phyloP scores from a whole-genome alignment of 345 rosid species.

The Eutrema yunnanense region DNA sequence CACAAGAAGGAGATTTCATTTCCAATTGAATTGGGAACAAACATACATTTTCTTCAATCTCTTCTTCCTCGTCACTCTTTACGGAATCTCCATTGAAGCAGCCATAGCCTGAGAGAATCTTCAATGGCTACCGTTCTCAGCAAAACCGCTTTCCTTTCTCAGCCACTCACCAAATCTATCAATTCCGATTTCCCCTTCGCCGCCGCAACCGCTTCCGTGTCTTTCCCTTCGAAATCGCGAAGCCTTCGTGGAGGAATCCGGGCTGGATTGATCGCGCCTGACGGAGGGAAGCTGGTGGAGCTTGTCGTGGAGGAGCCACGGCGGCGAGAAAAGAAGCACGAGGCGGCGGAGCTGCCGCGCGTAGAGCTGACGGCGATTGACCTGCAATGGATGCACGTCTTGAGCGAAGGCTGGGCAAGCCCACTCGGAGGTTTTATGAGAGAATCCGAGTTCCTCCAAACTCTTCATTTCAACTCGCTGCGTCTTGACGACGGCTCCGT shows the following conservation, averaged over 20 bases:
- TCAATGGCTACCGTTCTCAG: conserved; percentile 40
- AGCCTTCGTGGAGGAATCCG: conserved; percentile 25
- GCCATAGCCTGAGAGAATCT: conserved; percentile 4
- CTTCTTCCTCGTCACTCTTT: neutral
- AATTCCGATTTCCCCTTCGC: conserved; percentile 37
- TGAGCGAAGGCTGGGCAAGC: conserved; percentile 99
- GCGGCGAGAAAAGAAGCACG: conserved; percentile 48
- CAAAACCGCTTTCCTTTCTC: conserved; percentile 35
- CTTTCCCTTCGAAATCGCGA: conserved; percentile 21
- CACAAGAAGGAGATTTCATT: neutral
- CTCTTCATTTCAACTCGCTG: conserved; percentile 97
- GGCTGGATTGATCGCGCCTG: conserved; percentile 73
- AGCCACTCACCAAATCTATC: conserved; percentile 38
- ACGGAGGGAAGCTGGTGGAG: conserved; percentile 79
- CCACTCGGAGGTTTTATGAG: conserved; percentile 96
- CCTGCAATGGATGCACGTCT: conserved; percentile 88
- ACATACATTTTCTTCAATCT: neutral
- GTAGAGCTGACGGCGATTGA: conserved; percentile 71
- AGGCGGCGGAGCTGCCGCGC: conserved; percentile 55
- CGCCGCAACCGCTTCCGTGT: conserved; percentile 25
- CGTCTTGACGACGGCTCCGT: conserved; percentile 86
- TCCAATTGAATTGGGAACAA: conserved; percentile 11
- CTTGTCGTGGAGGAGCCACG: conserved; percentile 55
- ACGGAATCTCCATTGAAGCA: neutral
- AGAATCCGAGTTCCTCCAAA: conserved; percentile 99